phyloP scores from a whole-genome alignment of 129 eudicot genomes.

The Arctium lappa region DNA sequence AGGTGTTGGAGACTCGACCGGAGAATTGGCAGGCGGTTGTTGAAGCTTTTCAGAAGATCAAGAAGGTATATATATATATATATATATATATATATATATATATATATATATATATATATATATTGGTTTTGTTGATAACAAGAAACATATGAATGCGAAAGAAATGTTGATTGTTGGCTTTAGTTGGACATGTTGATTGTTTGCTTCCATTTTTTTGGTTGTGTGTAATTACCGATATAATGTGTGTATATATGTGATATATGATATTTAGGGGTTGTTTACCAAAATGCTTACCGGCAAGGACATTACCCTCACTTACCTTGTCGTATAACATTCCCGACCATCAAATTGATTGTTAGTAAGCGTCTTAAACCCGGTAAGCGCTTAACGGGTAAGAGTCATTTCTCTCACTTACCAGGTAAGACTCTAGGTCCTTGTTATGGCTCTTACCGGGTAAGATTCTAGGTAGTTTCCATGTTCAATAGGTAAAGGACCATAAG shows the following conservation, averaged over 20 bases:
- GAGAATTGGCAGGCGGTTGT: slow-evolving; percentile 95
- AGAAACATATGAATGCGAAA: background rate
- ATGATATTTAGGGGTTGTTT: background rate
- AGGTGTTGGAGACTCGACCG: slow-evolving; percentile 66
- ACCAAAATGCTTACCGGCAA: no score
- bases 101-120: slow-evolving; percentile 33
- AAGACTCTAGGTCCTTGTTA: no score
- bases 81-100: slow-evolving; percentile 35
- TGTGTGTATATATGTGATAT: background rate
- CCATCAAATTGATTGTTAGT: no score
- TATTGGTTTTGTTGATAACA: background rate
- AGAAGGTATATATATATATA: slow-evolving; percentile 58
- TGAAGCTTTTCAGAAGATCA: slow-evolving; percentile 70
- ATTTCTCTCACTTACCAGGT: no score
- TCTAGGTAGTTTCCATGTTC: no score
- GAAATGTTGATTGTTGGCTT: background rate
- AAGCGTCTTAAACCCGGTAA: no score
- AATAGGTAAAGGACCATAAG: no score
- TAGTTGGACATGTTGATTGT: background rate
- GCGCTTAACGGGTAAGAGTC: no score
- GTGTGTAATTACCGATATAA: background rate
- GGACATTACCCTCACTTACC: no score
- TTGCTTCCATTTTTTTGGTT: no score
- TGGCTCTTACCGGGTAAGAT: no score
- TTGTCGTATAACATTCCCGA: no score